Conservation (phyloP, 1,284 basidiomycete species). For the Coniophora puteana region DNA sequence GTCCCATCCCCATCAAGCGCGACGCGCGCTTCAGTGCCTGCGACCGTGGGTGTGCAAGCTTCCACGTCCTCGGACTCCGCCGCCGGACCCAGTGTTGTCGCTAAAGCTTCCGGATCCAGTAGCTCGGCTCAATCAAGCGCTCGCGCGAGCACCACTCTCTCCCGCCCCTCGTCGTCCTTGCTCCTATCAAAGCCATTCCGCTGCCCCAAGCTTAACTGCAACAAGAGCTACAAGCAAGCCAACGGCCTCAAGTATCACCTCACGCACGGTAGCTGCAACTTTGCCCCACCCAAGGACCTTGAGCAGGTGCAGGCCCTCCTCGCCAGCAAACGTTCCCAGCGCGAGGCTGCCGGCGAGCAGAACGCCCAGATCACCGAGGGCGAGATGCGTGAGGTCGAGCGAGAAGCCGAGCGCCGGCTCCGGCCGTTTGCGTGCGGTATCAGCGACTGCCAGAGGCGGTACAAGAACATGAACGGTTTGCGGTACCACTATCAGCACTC, state of each 20-base stretch:
- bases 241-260: constrained; percentile 97
- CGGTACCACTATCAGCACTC: constrained; percentile 97
- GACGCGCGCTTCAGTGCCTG: constrained; percentile 16
- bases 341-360: constrained; percentile 34
- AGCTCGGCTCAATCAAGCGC: constrained; percentile 24
- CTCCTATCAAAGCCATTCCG: constrained; percentile 86
- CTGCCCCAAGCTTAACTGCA: constrained; percentile 96
- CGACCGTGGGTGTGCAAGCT: constrained; percentile 9
- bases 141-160: constrained; percentile 44
- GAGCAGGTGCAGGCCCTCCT: constrained; percentile 68
- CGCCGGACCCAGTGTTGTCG: constrained; percentile 3
- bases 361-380: constrained; percentile 53
- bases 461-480: constrained; percentile 98
- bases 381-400: constrained; percentile 70
- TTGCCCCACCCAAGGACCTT: constrained; percentile 79
- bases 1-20: constrained; percentile 32
- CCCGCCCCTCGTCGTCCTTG: constrained; percentile 48
- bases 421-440: constrained; percentile 88
- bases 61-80: constrained; percentile 11
- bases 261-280: constrained; percentile 91
- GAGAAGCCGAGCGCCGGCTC: constrained; percentile 77
- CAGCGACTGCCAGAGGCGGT: constrained; percentile 88
- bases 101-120: constrained; percentile 10
- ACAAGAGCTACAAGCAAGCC: constrained; percentile 98
- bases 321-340: constrained; percentile 50